Evolutionary conservation across 2,329 filamentous ascomycete genomes (phyloP).

Genomic region (Magnaporthiopsis rhizophila): DNA sequence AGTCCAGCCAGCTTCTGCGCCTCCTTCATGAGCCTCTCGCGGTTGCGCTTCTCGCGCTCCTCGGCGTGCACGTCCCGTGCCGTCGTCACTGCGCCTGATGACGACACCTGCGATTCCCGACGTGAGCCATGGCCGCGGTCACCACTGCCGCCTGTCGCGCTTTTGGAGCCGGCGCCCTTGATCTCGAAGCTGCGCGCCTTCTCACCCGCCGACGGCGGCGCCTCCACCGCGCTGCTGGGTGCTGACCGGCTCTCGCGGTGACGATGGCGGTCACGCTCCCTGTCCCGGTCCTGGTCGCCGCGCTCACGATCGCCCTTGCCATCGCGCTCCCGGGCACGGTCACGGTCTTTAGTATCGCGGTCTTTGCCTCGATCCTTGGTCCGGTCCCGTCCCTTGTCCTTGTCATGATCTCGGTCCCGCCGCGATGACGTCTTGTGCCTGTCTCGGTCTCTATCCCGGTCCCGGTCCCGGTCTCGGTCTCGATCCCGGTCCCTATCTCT

Average conservation of each 20-base stretch:
- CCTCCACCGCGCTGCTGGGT: not conserved
- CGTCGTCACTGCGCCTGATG: constrained; percentile 14
- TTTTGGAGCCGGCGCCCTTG: constrained; percentile 24
- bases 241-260: constrained; percentile 1
- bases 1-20: constrained; percentile 47
- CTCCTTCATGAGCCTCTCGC: constrained; percentile 60
- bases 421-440: constrained; percentile 29
- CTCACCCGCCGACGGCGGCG: not conserved
- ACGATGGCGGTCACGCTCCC: constrained; percentile 19
- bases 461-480: constrained; percentile 4
- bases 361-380: constrained; percentile 35
- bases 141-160: constrained; percentile 1
- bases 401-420: constrained; percentile 36
- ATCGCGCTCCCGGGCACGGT: constrained; percentile 19
- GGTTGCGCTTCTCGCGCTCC: constrained; percentile 59
- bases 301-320: constrained; percentile 14
- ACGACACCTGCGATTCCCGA: constrained; percentile 27
- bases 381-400: constrained; percentile 13
- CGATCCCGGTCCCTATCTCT: constrained; percentile 5
- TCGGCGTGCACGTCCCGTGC: constrained; percentile 56
- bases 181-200: constrained; percentile 23
- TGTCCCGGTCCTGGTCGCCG: constrained; percentile 13
- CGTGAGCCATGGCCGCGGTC: not conserved
- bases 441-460: constrained; percentile 26
- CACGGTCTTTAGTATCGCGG: constrained; percentile 16